A percentile compares a stretch with the other conserved stretches of the same genome.
Evolutionary conservation across 2,329 filamentous ascomycete species (phyloP).

Genomic region (Hirsutella rhossiliensis): DNA sequence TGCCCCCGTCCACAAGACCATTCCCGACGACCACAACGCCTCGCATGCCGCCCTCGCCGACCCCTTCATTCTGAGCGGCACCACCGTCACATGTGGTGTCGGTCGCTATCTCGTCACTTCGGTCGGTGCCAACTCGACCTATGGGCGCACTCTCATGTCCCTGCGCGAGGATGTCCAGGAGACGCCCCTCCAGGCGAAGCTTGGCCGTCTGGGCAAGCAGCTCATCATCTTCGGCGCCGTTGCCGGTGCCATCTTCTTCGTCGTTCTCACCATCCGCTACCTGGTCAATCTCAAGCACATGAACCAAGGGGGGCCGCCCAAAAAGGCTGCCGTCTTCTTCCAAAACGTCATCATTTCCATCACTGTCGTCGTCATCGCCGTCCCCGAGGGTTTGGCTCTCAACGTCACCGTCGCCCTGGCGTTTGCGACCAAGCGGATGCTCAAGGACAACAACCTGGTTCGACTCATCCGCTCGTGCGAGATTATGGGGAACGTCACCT

Average conservation of each 20-base stretch:
- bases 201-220: conserved; percentile 67
- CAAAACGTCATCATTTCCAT: conserved; percentile 46
- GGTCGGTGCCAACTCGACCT: conserved; percentile 60
- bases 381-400: conserved; percentile 47
- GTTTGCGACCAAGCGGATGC: conserved; percentile 51
- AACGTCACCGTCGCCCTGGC: conserved; percentile 50
- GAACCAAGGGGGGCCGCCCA: conserved; percentile 27
- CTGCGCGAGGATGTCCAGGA: conserved; percentile 65
- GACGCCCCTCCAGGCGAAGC: conserved; percentile 65
- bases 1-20: conserved; percentile 55
- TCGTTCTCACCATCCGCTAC: conserved; percentile 27
- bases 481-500: conserved; percentile 53
- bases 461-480: conserved; percentile 47
- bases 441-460: conserved; percentile 51
- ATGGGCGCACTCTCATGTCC: conserved; percentile 70
- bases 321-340: conserved; percentile 45
- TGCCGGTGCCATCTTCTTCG: conserved; percentile 29
- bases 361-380: conserved; percentile 46
- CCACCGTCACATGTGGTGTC: conserved; percentile 64
- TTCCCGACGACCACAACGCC: conserved; percentile 45
- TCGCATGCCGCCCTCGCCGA: conserved; percentile 43
- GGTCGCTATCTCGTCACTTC: conserved; percentile 67
- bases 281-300: conserved; percentile 17
- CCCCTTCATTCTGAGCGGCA: conserved; percentile 71
- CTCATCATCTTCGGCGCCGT: conserved; percentile 37